phyloP scores from a whole-genome alignment of 2,329 filamentous ascomycete genomes.

The Aspergillus pseudoglaucus region DNA sequence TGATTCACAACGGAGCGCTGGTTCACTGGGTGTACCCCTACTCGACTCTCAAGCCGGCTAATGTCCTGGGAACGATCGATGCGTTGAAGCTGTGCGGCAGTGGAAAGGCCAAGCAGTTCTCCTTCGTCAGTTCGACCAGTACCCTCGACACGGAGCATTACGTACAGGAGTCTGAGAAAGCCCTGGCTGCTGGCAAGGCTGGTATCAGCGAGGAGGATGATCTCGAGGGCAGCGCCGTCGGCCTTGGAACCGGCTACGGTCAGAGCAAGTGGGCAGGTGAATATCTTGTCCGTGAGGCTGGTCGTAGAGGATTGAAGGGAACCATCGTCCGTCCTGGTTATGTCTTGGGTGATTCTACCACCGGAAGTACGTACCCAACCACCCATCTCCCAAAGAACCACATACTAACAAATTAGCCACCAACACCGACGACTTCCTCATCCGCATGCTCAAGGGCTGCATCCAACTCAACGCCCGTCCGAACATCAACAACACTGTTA shows the following conservation, averaged over 20 bases:
- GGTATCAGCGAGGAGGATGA: slow-evolving; percentile 71
- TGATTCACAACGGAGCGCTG: slow-evolving; percentile 75
- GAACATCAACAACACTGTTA: slow-evolving; percentile 77
- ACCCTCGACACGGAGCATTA: slow-evolving; percentile 79
- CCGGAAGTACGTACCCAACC: slow-evolving; percentile 47
- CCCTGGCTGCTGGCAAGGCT: slow-evolving; percentile 53
- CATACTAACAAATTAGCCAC: slow-evolving; percentile 27
- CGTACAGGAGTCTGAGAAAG: slow-evolving; percentile 62
- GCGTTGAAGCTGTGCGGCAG: slow-evolving; percentile 67
- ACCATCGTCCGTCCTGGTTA: slow-evolving; percentile 79
- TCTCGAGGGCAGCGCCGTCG: slow-evolving; percentile 66
- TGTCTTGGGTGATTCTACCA: slow-evolving; percentile 65
- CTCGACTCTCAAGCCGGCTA: slow-evolving; percentile 61
- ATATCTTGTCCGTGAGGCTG: slow-evolving; percentile 70
- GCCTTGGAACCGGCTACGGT: slow-evolving; percentile 80
- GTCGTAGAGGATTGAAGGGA: slow-evolving; percentile 66
- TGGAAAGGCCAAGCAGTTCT: slow-evolving; percentile 71
- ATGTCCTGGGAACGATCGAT: slow-evolving; percentile 76
- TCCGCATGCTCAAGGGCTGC: slow-evolving; percentile 81
- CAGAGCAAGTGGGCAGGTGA: slow-evolving; percentile 82
- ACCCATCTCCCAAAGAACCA: slow-evolving; percentile 45
- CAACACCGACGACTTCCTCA: slow-evolving; percentile 84
- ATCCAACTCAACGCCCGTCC: slow-evolving; percentile 70
- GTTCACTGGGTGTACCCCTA: slow-evolving; percentile 79
- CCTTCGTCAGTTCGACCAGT: slow-evolving; percentile 76